Percentiles rank a stretch among this genome's conserved stretches.
These are phyloP conservation scores for Echinochloa phyllopogon DNA, from an alignment of 176 grass and related monocot species.

Conservation along the genomic window DNA sequence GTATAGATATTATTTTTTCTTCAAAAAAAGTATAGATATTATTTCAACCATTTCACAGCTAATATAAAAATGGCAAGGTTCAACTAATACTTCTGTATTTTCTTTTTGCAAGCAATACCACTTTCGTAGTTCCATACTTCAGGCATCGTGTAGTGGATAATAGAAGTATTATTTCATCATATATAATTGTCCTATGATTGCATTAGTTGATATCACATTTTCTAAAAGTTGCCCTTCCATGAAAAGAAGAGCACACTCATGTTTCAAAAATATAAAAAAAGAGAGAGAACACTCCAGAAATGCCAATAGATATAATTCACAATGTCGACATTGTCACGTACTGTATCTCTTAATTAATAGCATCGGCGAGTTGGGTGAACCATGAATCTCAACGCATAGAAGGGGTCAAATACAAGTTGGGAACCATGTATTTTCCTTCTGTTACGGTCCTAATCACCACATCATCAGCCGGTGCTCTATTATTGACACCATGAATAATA, in stretches of 20 bases:
- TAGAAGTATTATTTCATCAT: neutral
- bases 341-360: constrained; percentile 13
- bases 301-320: neutral
- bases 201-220: neutral
- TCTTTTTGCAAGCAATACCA: neutral
- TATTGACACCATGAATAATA: neutral
- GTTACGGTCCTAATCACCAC: constrained; percentile 21
- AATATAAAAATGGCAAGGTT: neutral
- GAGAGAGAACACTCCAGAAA: neutral
- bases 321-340: neutral
- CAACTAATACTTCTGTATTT: neutral
- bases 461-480: constrained; percentile 4
- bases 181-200: neutral
- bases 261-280: neutral
- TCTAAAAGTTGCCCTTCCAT: neutral
- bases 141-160: neutral
- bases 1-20: too few relatives aligned
- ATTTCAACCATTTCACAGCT: neutral
- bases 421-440: neutral
- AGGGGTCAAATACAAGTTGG: neutral
- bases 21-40: too few relatives aligned
- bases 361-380: neutral
- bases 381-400: constrained; percentile 4
- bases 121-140: neutral
- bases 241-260: neutral